Base-by-base conservation (phyloP, 306 rosid species). In the Lagenaria siceraria region DNA sequence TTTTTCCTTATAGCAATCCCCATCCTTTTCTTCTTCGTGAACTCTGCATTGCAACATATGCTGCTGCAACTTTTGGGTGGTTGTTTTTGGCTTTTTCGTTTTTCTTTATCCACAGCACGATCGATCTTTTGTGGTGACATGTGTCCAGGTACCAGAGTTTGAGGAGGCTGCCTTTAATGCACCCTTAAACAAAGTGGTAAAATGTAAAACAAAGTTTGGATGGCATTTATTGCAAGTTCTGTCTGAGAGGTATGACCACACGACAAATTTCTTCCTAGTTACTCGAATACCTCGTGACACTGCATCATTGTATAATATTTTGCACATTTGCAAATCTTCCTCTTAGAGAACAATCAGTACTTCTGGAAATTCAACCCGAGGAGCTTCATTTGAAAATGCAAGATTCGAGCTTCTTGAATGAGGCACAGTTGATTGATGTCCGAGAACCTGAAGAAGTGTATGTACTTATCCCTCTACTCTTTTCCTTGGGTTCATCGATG, bases 391-490 rank as follows among this genome's bases (percentile, higher is more conserved):
- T 60, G 61, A 90, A 83, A 83, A 71, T 91, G 83, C 94, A 88
- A 87, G 94, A 88, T 89, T 90, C 89, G 43, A 83, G 62, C 79
- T 94, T 94, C 69, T 38, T 82, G 76, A 89, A 91, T 27, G 97
- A 86, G 87, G 96, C 96, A 69, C 96, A 90, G 61, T 81, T 91
- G 62, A 87, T 91, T 85, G 96, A 91, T 79, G 98, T 91, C 79
- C 95, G 96, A 80, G 96, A 91, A 81, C 97, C 98, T 74, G 96
- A 86, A 4, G 97, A 93, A 93, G 98, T 93, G 98, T 91, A 93
- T 66, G 93, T 53, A 74, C 35, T 48, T 76, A 11, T 29, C 15
- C 55, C 31, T 76, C 49, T 52, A 46, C 54, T 11, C 69, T 40
- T 40, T 66, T 66, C 52, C 54, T 21, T 42, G n/a, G 29, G 54